A percentile compares a stretch with the other conserved stretches of the same genome.
These are phyloP conservation scores for Asterella californica DNA, from an alignment of 225 moss, liverwort and hornwort genomes.

Conservation along the genomic window DNA sequence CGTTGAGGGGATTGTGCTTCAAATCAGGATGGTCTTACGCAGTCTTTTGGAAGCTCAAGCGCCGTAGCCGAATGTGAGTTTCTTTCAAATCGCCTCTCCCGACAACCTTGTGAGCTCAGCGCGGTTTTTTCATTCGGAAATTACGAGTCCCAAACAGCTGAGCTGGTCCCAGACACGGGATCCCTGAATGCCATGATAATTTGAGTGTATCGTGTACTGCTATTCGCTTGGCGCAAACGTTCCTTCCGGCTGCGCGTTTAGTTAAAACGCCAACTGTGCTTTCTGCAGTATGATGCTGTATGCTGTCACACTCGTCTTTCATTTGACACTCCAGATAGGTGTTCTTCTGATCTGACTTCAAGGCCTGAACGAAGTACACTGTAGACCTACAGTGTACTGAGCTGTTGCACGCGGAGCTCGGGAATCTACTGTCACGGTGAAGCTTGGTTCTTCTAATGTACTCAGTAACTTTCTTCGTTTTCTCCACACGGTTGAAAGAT, in stretches of 20 bases:
- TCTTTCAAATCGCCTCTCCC: neutral
- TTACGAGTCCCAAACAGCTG: neutral
- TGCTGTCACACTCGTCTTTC: neutral
- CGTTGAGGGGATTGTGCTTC: conserved; percentile 29
- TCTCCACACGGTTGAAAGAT: no score
- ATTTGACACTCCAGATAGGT: neutral
- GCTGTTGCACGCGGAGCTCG: no score
- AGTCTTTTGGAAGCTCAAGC: conserved; percentile 38
- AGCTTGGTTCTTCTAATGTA: no score
- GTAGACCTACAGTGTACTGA: no score
- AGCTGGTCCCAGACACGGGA: neutral
- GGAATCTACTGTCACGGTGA: no score
- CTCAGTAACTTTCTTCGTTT: no score
- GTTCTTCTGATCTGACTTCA: neutral
- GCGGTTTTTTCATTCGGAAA: neutral
- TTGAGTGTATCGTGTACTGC: neutral
- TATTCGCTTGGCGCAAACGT: neutral
- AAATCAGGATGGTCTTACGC: conserved; percentile 36
- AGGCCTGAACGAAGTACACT: no score
- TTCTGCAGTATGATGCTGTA: neutral
- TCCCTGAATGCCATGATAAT: neutral
- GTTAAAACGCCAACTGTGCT: neutral
- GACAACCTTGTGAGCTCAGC: neutral
- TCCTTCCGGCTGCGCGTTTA: neutral
- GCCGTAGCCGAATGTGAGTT: conserved; percentile 31